Evolutionary conservation across 139 green algal genomes (phyloP).

Genomic region (Haematococcus sp.): DNA sequence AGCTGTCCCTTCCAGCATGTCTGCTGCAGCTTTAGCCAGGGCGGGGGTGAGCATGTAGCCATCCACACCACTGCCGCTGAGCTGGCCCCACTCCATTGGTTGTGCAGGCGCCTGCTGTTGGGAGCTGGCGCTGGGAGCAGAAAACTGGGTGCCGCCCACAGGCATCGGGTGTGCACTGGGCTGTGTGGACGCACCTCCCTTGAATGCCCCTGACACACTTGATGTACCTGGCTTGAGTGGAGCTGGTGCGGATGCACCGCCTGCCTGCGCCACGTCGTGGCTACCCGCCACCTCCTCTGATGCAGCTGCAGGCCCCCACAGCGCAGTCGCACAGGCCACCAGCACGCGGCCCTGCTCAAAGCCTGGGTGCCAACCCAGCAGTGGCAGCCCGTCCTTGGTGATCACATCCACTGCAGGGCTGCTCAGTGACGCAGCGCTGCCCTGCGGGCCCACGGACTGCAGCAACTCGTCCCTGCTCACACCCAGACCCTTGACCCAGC

Average conservation of each 20-base stretch:
- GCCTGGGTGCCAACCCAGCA: conserved; percentile 15
- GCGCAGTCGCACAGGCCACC: conserved; percentile 3
- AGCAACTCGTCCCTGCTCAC: neutral
- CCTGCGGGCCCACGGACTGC: neutral
- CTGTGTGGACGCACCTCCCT: no score
- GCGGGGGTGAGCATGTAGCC: conserved; percentile 18
- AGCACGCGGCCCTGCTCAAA: conserved; percentile 14
- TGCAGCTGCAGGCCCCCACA: no score
- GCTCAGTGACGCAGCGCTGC: neutral
- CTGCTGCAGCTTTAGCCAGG: conserved; percentile 23
- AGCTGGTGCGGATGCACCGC: no score
- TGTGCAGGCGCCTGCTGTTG: neutral
- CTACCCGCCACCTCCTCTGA: no score
- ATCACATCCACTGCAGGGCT: conserved; percentile 1
- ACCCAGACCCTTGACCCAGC: neutral
- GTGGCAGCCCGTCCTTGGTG: conserved; percentile 8
- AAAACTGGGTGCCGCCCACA: no score
- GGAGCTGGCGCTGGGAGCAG: neutral
- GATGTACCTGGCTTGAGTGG: no score
- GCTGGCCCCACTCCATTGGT: no score
- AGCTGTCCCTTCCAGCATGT: neutral
- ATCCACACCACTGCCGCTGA: neutral
- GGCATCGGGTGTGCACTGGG: no score
- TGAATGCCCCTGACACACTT: no score
- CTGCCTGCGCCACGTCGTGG: no score